Base-by-base conservation (phyloP, 2,329 filamentous ascomycete genomes). In the Thermochaetoides dissita region DNA sequence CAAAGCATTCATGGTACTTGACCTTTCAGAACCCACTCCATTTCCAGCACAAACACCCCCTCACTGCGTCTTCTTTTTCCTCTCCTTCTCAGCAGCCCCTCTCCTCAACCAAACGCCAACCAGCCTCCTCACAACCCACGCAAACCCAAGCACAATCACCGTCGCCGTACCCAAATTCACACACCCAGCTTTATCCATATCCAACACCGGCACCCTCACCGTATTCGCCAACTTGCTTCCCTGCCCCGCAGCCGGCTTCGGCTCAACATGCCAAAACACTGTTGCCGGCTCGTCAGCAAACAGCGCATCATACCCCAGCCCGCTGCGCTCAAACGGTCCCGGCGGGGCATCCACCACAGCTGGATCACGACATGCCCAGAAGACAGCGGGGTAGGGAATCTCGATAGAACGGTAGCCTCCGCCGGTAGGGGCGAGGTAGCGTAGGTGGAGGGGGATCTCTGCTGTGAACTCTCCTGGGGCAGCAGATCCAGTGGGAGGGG, bases 251-350 rank as follows among this genome's bases (percentile, higher is more conserved):
- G 37, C 44, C 2, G 69, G 58, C n/a, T 55, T 55, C 1, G 81
- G 79, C 32, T 69, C 64, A 2, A 84, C 59, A 57, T 95, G 86
- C 69, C 87, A 93, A 57, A 94, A 95, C 56, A 84, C 69, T 0
- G 86, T 94, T 24, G 3, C 17, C 17, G 17, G 17, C 39, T 75
- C 71, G 1, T 76, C 71, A 2, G 74, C 76, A 58, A 95, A 95
- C 7, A 93, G 61, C 0, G 71, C 74, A 50, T 95, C 89, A 58
- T 88, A 95, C 1, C 87, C 88, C n/a, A 95, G 54, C 55, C 85
- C 76, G n/a, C 71, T 65, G 6, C 84, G 69, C 58, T 95, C 88
- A 59, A 96, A 96, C 0, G 89, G 89, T 54, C 83, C 94, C 6
- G 70, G 72, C 0, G 72, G 61, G 61, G 69, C 70, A 1, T 72